Evolutionary conservation across 495 filamentous ascomycete species (phyloP), one percentile per base, ranked within the genome.

Genomic region (Penicillium taxi): DNA sequence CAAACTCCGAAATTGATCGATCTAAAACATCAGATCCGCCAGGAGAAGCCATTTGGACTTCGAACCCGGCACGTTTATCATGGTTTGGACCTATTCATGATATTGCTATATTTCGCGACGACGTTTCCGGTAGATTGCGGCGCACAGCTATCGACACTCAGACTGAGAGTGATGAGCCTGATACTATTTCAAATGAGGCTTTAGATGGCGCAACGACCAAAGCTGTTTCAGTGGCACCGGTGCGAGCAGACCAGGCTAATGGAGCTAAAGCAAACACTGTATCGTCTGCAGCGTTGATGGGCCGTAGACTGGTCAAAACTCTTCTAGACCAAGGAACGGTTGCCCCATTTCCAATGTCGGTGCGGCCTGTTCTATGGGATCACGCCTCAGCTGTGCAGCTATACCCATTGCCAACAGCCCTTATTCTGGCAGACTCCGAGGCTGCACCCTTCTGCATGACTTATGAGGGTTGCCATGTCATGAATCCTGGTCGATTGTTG

Each of bases 391-490:
- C 83, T 9, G 53, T 95, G 31, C 74, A 81, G 31, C 67, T 98
- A 9, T 96, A 95, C 53, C 91, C 91, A 8, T 58, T 96, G 25
- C 91, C 91, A 4, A 90, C 82, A 9, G 77, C 81, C 0, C 48
- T 96, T 46, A 75, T 94, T 15, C 59, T 98, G 13, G 80, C 82
- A 4, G 91, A 98, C 51, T 66, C 82, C 4, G 82, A 89, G 23
- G 78, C 78, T 16, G 76, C 81, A 27, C 70, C 87, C 0, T 96
- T 93, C 52, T 79, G 78, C 39, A 65, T 94, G 27, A 91, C 83
- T 12, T 96, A 96, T 52, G 87, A 95, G 59, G 90, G 87, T 2
- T 96, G 91, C 50, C 81, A 88, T 68, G 90, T 95, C 2, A 83
- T 98, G 76, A 98, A 98, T 53, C 91, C 91, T 0, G 91, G 86